Conservation (phyloP, 176 grass and related monocot species). For the Eragrostis curvula region DNA sequence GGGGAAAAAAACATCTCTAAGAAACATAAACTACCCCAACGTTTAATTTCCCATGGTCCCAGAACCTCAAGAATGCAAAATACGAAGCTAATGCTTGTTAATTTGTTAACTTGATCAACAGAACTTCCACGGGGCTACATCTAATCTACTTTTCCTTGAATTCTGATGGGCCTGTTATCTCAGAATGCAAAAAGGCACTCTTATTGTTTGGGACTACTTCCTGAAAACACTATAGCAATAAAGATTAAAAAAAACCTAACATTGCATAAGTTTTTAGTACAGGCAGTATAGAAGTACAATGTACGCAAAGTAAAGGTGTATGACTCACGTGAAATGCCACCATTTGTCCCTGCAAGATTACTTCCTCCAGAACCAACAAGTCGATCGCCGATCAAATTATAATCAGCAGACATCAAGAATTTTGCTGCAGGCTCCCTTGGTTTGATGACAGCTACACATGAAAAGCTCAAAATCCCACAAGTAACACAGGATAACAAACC, state of each 20-base stretch:
- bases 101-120: not conserved
- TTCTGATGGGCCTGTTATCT: not conserved
- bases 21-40: not conserved
- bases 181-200: not conserved
- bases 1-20: too few relatives aligned
- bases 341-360: conserved; percentile 16
- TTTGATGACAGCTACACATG: conserved; percentile 92
- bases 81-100: not conserved
- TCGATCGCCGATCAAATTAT: conserved; percentile 58
- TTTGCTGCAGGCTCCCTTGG: conserved; percentile 71
- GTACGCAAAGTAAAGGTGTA: conserved; percentile 1
- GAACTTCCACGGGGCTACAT: not conserved
- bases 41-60: not conserved
- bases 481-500: conserved; percentile 90
- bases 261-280: not conserved
- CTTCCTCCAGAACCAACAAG: conserved; percentile 44
- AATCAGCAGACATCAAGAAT: conserved; percentile 71
- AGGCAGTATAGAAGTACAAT: not conserved
- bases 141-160: conserved; percentile 12
- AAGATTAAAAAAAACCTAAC: not conserved
- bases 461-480: conserved; percentile 98
- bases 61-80: not conserved
- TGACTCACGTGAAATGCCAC: conserved; percentile 43
- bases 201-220: conserved; percentile 5
- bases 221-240: not conserved